Conservation (phyloP, 2,329 filamentous ascomycete species). For the Hortaea werneckii region DNA sequence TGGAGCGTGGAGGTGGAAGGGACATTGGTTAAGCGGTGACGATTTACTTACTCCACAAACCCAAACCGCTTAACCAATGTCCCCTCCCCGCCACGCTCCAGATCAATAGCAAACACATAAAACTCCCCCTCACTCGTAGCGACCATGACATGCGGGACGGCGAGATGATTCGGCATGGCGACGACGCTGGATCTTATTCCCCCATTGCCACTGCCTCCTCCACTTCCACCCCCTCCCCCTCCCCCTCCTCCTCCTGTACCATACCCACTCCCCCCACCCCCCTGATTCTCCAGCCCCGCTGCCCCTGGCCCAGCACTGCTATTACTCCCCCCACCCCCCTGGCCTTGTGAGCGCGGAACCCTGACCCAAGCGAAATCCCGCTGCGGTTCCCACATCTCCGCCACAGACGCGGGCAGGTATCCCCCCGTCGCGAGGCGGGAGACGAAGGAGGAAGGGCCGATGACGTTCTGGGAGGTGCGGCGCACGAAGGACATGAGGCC, state of each 20-base stretch:
- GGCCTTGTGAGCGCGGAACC: slow-evolving; percentile 64
- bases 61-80: slow-evolving; percentile 85
- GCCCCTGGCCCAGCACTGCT: no score
- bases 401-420: slow-evolving; percentile 89
- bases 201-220: no score
- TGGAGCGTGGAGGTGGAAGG: no score
- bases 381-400: slow-evolving; percentile 93
- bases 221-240: no score
- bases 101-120: slow-evolving; percentile 88
- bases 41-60: slow-evolving; percentile 60
- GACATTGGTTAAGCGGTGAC: no score
- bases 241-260: no score
- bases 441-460: slow-evolving; percentile 77
- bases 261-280: no score
- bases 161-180: slow-evolving; percentile 87
- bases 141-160: slow-evolving; percentile 95
- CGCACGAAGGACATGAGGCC: slow-evolving; percentile 84
- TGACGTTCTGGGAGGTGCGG: slow-evolving; percentile 89
- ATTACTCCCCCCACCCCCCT: not conserved
- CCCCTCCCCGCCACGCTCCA: slow-evolving; percentile 93
- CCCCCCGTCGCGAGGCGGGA: slow-evolving; percentile 67
- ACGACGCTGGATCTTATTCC: slow-evolving; percentile 97
- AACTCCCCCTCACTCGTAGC: slow-evolving; percentile 93
- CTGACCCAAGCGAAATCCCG: slow-evolving; percentile 96
- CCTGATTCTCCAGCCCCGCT: slow-evolving; percentile 18